These are phyloP conservation scores for Stellera chamaejasme DNA, from an alignment of 345 rosid genomes.

Conservation along the genomic window DNA sequence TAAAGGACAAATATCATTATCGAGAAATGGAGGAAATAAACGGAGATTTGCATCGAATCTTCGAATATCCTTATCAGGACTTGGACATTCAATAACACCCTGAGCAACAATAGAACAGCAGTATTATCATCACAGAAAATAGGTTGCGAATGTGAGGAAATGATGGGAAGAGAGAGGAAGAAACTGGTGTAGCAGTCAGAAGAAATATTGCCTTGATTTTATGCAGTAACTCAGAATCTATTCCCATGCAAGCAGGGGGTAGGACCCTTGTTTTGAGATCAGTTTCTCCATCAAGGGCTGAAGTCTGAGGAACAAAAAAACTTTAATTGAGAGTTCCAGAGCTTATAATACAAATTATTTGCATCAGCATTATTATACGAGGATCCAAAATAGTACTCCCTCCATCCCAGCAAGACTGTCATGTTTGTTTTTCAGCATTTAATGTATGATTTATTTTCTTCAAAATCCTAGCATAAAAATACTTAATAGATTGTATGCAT, in stretches of 20 bases:
- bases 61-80: conserved; percentile 91
- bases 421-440: too few species aligned
- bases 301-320: conserved; percentile 43
- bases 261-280: conserved; percentile 89
- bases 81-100: conserved; percentile 98
- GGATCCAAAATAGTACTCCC: too few species aligned
- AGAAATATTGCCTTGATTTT: conserved; percentile 67
- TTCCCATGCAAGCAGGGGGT: conserved; percentile 90
- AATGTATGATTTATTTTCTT: too few species aligned
- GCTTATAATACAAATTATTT: not conserved
- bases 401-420: too few species aligned
- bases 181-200: not conserved
- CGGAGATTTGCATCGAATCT: conserved; percentile 98
- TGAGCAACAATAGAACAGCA: conserved; percentile 19
- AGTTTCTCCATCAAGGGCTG: conserved; percentile 97
- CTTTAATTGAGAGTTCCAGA: not conserved
- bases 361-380: too few species aligned
- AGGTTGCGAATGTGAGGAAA: not conserved
- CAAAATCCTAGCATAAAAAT: too few species aligned
- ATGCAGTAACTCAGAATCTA: conserved; percentile 81
- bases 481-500: too few species aligned
- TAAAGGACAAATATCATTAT: conserved; percentile 87
- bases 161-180: not conserved
- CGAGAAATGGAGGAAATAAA: conserved; percentile 91
- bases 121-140: conserved; percentile 7